A percentile compares a stretch with the other conserved stretches of the same genome.
These are phyloP conservation scores for Diplodia scrobiculata DNA, from an alignment of 2,329 filamentous ascomycete genomes.

Conservation along the genomic window DNA sequence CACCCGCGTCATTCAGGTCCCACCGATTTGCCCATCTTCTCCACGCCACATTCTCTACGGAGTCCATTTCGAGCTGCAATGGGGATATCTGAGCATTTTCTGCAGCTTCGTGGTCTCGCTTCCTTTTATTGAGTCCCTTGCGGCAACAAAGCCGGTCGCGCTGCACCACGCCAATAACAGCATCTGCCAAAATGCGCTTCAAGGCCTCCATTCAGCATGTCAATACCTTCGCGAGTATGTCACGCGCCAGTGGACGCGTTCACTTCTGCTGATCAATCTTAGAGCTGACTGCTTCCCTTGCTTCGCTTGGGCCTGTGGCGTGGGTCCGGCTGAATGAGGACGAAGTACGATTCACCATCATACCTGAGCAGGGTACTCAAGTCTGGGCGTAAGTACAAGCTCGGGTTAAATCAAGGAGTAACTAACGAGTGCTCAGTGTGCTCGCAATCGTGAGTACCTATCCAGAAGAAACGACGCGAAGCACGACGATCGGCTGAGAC, in stretches of 20 bases:
- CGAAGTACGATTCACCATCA: slow-evolving; percentile 88
- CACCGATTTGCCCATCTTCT: neutral
- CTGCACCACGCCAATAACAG: neutral
- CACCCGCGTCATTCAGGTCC: slow-evolving; percentile 1
- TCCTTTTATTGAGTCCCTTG: neutral
- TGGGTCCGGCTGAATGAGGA: slow-evolving; percentile 90
- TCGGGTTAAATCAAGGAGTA: neutral
- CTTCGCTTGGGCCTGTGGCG: slow-evolving; percentile 75
- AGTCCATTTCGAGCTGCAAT: neutral
- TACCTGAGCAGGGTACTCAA: slow-evolving; percentile 90
- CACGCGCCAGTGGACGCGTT: slow-evolving; percentile 29
- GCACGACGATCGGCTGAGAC: neutral
- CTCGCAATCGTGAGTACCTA: slow-evolving; percentile 45
- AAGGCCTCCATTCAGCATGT: slow-evolving; percentile 57
- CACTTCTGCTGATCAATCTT: slow-evolving; percentile 8
- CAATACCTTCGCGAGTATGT: slow-evolving; percentile 56
- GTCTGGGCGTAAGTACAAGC: slow-evolving; percentile 78
- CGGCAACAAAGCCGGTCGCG: neutral
- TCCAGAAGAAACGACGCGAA: neutral
- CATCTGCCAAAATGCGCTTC: slow-evolving; percentile 51
- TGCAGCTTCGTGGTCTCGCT: too few species aligned
- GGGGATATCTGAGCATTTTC: neutral
- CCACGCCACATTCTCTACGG: neutral
- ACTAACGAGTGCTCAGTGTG: slow-evolving; percentile 42
- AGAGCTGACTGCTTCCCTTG: slow-evolving; percentile 65